Base-by-base conservation (phyloP, 805 yeast species). In the Wickerhamiella slavikovae region DNA sequence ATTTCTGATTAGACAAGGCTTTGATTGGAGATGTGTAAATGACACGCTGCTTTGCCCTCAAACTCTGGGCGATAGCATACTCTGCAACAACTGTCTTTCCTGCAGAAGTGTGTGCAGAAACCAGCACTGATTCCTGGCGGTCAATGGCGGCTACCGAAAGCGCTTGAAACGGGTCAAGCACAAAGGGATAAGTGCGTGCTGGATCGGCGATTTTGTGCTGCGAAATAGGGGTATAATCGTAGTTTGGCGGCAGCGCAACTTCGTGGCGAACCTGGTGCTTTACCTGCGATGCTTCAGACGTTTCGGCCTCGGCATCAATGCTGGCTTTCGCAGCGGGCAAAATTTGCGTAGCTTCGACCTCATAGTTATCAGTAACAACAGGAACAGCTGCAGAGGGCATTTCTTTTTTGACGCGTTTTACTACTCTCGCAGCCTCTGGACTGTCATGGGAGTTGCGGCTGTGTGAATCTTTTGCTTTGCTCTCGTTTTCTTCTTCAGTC, bases 1-100 rank as follows among this genome's bases (percentile, higher is more conserved):
- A 83, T 47, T 83, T 83, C 54, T 83, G 96, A 51, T 83, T 83
- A 43, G 93, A 77, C 51, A 83, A 64, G 0, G 95, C 95, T 49
- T 83, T 83, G 49, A 83, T 83, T 3, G 95, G 95, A 4, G 94
- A 82, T 0, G 95, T 83, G 48, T 83, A 83, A 36, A 83, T 83
- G 30, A 83, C 95, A 50, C 95, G 67, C 52, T 83, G 94, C 45
- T 82, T 82, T 29, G 75, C 80, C 38, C 89, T 59, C 36, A 83
- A 56, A n/a, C 93, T 76, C 52, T 80, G 94, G 1, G 95, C 95
- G 51, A 83, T 83, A 17, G 95, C 94, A 45, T 83, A 83, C 49
- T 83, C 95, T 1, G 95, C 95, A 24, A 83, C 95, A 27, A 83
- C 95, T 0, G 95, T 83, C 48, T 83, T 83, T 57, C 95, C 95